Evolutionary conservation across 495 filamentous ascomycete species (phyloP).

Genomic region (Ramalina peruviana): DNA sequence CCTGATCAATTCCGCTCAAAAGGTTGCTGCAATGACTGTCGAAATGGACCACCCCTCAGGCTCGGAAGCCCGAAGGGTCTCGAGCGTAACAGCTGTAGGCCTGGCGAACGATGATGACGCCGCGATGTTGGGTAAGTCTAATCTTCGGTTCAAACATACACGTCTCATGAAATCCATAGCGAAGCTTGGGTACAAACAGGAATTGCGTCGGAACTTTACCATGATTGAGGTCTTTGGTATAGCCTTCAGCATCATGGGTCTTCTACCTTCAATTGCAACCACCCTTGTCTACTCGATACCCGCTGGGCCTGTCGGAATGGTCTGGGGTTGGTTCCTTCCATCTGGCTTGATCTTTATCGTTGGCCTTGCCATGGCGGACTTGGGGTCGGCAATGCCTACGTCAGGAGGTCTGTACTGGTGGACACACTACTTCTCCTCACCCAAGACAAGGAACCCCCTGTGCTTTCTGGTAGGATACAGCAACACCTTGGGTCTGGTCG

Average conservation of each 20-base stretch:
- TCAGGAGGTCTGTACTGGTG: slow-evolving; percentile 57
- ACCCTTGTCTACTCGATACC: slow-evolving; percentile 52
- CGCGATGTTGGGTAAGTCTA: slow-evolving; percentile 17
- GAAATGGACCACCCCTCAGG: background rate
- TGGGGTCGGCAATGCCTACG: slow-evolving; percentile 57
- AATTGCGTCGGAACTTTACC: slow-evolving; percentile 51
- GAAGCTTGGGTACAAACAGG: slow-evolving; percentile 56
- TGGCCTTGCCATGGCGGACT: slow-evolving; percentile 54
- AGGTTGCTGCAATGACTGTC: background rate
- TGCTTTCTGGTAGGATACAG: slow-evolving; percentile 60
- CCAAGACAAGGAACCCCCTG: slow-evolving; percentile 45
- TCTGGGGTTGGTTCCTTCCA: slow-evolving; percentile 57
- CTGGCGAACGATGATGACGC: slow-evolving; percentile 24
- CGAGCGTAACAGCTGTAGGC: slow-evolving; percentile 6
- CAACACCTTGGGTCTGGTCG: slow-evolving; percentile 53
- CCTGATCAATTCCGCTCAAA: background rate
- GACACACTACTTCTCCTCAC: slow-evolving; percentile 53
- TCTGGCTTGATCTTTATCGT: slow-evolving; percentile 50
- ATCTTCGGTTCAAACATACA: background rate
- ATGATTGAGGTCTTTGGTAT: slow-evolving; percentile 57
- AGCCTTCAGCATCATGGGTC: slow-evolving; percentile 60
- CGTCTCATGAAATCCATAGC: slow-evolving; percentile 19
- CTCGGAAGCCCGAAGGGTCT: background rate
- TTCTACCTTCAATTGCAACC: slow-evolving; percentile 56
- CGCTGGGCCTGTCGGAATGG: slow-evolving; percentile 54